Evolutionary conservation across 345 rosid species (phyloP).

Genomic region (Hibiscus tridactylites): DNA sequence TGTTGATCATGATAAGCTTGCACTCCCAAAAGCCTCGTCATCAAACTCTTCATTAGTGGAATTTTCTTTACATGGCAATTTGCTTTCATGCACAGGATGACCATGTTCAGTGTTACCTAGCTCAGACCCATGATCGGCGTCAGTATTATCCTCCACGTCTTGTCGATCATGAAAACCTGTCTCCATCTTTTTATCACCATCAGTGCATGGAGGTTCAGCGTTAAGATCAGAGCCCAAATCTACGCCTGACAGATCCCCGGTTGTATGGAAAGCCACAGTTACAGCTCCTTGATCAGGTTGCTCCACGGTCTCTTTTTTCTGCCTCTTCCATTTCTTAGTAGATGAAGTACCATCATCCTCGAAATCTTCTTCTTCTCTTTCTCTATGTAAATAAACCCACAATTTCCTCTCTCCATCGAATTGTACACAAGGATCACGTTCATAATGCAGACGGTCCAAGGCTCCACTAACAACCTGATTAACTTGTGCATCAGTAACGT

Average conservation of each 20-base stretch:
- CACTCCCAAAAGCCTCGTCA: constrained; percentile 54
- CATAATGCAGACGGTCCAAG: constrained; percentile 95
- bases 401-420: constrained; percentile 86
- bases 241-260: constrained; percentile 50
- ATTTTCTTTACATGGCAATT: constrained; percentile 72
- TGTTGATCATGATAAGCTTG: constrained; percentile 39
- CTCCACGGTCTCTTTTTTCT: constrained; percentile 79
- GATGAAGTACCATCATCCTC: constrained; percentile 99
- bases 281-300: constrained; percentile 69
- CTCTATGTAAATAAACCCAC: constrained; percentile 95
- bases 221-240: constrained; percentile 66
- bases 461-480: constrained; percentile 98
- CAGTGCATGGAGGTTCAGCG: constrained; percentile 36
- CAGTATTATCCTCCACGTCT: constrained; percentile 39
- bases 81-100: constrained; percentile 43
- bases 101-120: constrained; percentile 28
- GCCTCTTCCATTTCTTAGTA: constrained; percentile 99
- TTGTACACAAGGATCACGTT: constrained; percentile 98
- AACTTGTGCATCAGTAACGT: constrained; percentile 86
- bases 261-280: constrained; percentile 51
- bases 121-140: constrained; percentile 30
- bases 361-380: constrained; percentile 98
- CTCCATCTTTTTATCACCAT: constrained; percentile 40
- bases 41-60: constrained; percentile 83
- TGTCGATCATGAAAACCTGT: constrained; percentile 34